Base-by-base conservation (phyloP, 2,329 filamentous ascomycete genomes). In the Aurifilum marmelostoma region DNA sequence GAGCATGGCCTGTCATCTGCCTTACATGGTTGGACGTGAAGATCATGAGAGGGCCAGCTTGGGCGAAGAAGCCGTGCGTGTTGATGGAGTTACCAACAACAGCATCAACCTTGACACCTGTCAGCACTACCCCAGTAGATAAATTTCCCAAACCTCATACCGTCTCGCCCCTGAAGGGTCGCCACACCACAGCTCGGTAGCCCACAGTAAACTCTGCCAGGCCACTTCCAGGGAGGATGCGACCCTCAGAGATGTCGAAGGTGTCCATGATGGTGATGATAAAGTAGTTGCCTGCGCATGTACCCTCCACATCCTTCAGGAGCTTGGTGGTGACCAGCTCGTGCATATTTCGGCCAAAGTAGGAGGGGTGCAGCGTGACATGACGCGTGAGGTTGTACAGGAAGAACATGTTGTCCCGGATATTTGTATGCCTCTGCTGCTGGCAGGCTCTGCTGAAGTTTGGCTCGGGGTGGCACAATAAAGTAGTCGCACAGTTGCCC, bases 251-350 rank as follows among this genome's bases (percentile, higher is more conserved):
- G 76, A 98, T 95, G 74, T 97, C 92, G 76, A 97, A 94, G 63
- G 94, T 92, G 80, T 97, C 94, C 89, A 99, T 95, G 76, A 99
- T 97, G 77, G 94, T 96, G 75, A 99, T 96, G 77, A 99, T 97
- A 81, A 96, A 98, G 84, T 97, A 97, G 79, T 93, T 93, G 69
- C 96, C 96, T 3, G 94, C 96, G 80, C 94, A 97, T 56, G 92
- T 95, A 32, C 96, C 96, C 82, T 99, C 96, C 71, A 97, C 93
- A 78, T 98, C 95, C 77, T 92, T 91, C 73, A 97, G 87, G 37
- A 99, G 89, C 80, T 95, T 94, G 74, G 92, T 91, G 65, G 92
- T 95, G 54, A 99, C 92, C 75, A 97, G 90, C 74, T 97, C 92
- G 75, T 95, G 91, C 85, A 97, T 97, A 78, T 96, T 93, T 72